Conservation (phyloP, 2,329 filamentous ascomycete species). For the Pseudocercospora fuligena region DNA sequence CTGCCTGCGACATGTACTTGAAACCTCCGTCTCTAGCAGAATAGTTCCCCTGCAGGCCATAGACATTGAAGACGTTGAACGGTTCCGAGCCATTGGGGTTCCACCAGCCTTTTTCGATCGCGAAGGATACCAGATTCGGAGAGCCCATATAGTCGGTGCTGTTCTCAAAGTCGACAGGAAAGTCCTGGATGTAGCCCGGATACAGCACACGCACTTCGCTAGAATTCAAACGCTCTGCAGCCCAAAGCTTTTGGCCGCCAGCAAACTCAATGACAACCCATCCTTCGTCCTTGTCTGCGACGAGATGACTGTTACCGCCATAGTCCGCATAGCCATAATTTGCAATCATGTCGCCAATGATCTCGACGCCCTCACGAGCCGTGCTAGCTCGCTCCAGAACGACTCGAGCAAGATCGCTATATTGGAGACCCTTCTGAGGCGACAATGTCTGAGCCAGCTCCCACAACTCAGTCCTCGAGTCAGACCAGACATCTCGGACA, state of each 20-base stretch:
- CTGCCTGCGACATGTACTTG: slow-evolving; percentile 46
- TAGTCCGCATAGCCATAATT: slow-evolving; percentile 50
- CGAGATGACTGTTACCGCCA: slow-evolving; percentile 51
- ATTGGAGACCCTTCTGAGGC: slow-evolving; percentile 49
- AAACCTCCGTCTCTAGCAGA: slow-evolving; percentile 43
- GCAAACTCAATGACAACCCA: slow-evolving; percentile 45
- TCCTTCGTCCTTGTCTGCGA: slow-evolving; percentile 46
- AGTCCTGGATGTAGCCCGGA: slow-evolving; percentile 45
- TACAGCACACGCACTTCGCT: slow-evolving; percentile 43
- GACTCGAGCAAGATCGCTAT: slow-evolving; percentile 48
- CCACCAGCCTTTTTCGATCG: slow-evolving; percentile 44
- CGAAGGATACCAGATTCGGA: slow-evolving; percentile 43
- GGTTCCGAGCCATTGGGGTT: slow-evolving; percentile 39
- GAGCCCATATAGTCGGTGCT: slow-evolving; percentile 41
- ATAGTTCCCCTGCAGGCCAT: slow-evolving; percentile 39
- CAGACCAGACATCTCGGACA: slow-evolving; percentile 51
- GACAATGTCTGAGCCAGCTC: slow-evolving; percentile 45
- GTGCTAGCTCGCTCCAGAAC: slow-evolving; percentile 49
- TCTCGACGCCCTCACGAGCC: slow-evolving; percentile 49
- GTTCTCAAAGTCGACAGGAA: slow-evolving; percentile 40
- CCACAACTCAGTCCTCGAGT: slow-evolving; percentile 46
- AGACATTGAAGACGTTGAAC: slow-evolving; percentile 46
- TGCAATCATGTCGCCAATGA: slow-evolving; percentile 47
- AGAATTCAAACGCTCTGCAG: slow-evolving; percentile 41
- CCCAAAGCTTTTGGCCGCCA: slow-evolving; percentile 43